Evolutionary conservation across 1,139 yeast species (phyloP).

Genomic region (Arxiozyma bovina): DNA sequence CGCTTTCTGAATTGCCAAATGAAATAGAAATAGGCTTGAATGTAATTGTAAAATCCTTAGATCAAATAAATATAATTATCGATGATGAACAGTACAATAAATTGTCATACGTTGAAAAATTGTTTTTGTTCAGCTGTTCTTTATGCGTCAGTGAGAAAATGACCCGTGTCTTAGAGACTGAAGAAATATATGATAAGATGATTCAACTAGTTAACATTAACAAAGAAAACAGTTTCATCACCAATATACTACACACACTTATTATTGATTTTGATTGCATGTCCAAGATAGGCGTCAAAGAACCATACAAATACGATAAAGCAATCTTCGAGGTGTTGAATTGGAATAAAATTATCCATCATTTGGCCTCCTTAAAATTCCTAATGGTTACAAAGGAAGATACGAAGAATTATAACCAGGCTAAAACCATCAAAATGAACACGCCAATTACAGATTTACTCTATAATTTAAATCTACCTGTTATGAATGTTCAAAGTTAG

Average conservation of each 20-base stretch:
- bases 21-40: not conserved
- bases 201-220: not conserved
- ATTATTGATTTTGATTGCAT: not conserved
- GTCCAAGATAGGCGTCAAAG: not conserved
- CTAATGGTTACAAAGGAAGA: not conserved
- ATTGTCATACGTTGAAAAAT: not conserved
- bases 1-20: not conserved
- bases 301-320: not conserved
- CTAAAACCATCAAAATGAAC: not conserved
- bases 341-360: not conserved
- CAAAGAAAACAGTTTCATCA: not conserved
- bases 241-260: not conserved
- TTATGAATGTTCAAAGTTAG: no score
- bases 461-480: not conserved
- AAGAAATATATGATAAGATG: constrained; percentile 1
- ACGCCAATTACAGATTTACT: not conserved
- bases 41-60: not conserved
- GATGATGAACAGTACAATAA: not conserved
- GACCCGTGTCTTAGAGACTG: not conserved
- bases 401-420: not conserved
- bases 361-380: not conserved
- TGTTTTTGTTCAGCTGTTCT: constrained; percentile 1
- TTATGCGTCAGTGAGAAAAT: not conserved
- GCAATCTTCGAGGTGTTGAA: not conserved
- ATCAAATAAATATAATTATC: not conserved